These are phyloP conservation scores for Aspergillus sp. DNA, from an alignment of 2,329 filamentous ascomycete species.

Conservation along the genomic window DNA sequence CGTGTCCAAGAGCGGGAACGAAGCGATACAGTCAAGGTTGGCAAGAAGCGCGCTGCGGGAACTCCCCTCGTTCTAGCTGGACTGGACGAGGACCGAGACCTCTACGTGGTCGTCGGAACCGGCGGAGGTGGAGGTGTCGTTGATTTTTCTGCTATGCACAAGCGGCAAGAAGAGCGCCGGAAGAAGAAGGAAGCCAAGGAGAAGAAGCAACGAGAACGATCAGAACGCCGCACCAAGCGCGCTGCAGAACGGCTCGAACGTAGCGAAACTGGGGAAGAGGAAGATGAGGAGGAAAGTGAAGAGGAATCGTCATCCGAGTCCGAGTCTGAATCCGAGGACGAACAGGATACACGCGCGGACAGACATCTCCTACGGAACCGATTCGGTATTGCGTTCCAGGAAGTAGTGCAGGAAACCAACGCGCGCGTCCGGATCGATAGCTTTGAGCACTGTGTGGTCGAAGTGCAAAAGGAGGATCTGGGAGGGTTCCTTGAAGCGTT, in stretches of 20 bases:
- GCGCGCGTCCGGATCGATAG: constrained; percentile 87
- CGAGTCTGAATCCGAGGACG: constrained; percentile 51
- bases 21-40: constrained; percentile 56
- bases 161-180: constrained; percentile 58
- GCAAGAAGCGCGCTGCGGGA: constrained; percentile 42
- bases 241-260: constrained; percentile 45
- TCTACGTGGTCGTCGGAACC: constrained; percentile 90
- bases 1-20: constrained; percentile 81
- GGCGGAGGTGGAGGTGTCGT: constrained; percentile 76
- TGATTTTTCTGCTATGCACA: constrained; percentile 58
- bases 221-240: constrained; percentile 56
- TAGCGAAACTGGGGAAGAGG: constrained; percentile 53
- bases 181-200: constrained; percentile 58
- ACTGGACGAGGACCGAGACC: constrained; percentile 75
- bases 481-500: constrained; percentile 83
- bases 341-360: constrained; percentile 48
- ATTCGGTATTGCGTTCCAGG: constrained; percentile 92
- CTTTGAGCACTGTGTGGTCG: constrained; percentile 95
- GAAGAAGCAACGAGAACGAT: constrained; percentile 56
- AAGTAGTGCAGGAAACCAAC: constrained; percentile 85
- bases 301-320: constrained; percentile 25
- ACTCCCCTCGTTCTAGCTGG: constrained; percentile 86
- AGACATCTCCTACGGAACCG: constrained; percentile 73
- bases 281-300: constrained; percentile 56
- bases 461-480: constrained; percentile 94